These are phyloP conservation scores for Lipomyces japonicus DNA, from an alignment of 805 yeast species.

Conservation along the genomic window DNA sequence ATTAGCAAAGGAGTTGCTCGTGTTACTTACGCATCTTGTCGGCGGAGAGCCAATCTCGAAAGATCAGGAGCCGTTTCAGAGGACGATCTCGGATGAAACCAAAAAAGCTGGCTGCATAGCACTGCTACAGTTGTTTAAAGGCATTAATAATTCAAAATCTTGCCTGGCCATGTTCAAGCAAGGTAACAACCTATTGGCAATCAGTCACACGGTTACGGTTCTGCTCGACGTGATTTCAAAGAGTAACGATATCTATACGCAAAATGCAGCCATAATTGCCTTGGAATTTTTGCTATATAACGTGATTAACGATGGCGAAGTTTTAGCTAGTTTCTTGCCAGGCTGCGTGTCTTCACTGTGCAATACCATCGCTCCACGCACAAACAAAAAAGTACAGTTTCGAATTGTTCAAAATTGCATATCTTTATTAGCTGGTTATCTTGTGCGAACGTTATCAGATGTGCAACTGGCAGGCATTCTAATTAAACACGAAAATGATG, in stretches of 20 bases:
- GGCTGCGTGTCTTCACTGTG: constrained; percentile 35
- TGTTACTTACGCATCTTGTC: constrained; percentile 46
- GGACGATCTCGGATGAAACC: constrained; percentile 36
- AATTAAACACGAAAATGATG: constrained; percentile 3
- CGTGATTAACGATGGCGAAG: constrained; percentile 30
- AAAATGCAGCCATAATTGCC: constrained; percentile 36
- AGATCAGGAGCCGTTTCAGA: constrained; percentile 40
- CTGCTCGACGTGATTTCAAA: constrained; percentile 40
- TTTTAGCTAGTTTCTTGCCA: constrained; percentile 34
- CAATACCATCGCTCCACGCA: constrained; percentile 31
- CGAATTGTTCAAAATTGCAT: constrained; percentile 25
- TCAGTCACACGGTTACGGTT: constrained; percentile 49
- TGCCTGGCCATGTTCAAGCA: constrained; percentile 35
- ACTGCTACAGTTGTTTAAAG: constrained; percentile 27
- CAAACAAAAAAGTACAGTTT: constrained; percentile 29
- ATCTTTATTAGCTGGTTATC: constrained; percentile 21
- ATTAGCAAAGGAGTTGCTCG: constrained; percentile 46
- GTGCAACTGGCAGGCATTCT: constrained; percentile 3
- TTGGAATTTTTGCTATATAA: constrained; percentile 37
- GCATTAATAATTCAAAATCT: constrained; percentile 21
- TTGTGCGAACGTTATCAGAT: constrained; percentile 27
- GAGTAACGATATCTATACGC: constrained; percentile 30
- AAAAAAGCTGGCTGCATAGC: constrained; percentile 31
- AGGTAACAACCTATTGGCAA: constrained; percentile 41
- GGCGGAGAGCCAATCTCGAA: constrained; percentile 43